These are phyloP conservation scores for Penicillium occitanis DNA, from an alignment of 2,329 filamentous ascomycete genomes.

Conservation along the genomic window DNA sequence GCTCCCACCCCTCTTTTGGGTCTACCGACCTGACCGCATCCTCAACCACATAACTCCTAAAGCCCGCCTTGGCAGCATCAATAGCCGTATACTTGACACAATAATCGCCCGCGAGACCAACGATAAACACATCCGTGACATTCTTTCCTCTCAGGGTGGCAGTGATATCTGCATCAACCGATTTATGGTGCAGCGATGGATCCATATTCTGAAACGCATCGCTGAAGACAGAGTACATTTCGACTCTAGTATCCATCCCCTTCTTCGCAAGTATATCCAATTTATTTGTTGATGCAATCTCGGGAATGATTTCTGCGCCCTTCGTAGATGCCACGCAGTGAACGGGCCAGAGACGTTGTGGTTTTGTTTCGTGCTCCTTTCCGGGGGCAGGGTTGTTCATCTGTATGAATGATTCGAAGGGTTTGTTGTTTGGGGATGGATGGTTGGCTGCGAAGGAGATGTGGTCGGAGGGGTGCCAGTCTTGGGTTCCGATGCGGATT, in stretches of 20 bases:
- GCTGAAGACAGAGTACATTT: constrained; percentile 94
- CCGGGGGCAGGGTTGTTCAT: constrained; percentile 52
- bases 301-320: constrained; percentile 72
- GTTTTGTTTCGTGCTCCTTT: constrained; percentile 62
- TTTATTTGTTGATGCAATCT: constrained; percentile 56
- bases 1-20: constrained; percentile 56
- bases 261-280: constrained; percentile 74
- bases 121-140: constrained; percentile 79
- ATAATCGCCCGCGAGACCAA: constrained; percentile 83
- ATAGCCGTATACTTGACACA: constrained; percentile 82
- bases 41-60: constrained; percentile 71
- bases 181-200: constrained; percentile 32
- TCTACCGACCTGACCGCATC: constrained; percentile 77
- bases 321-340: constrained; percentile 78
- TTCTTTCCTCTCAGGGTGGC: constrained; percentile 54
- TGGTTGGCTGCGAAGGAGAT: constrained; percentile 89
- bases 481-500: constrained; percentile 80
- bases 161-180: constrained; percentile 60
- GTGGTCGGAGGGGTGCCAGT: constrained; percentile 82
- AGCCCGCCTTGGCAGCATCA: constrained; percentile 74
- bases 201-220: constrained; percentile 66
- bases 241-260: constrained; percentile 69
- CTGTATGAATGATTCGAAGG: constrained; percentile 65
- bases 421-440: constrained; percentile 57
- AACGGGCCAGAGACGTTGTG: constrained; percentile 77